These are phyloP conservation scores for Isatis tinctoria DNA, from an alignment of 345 rosid species.

Conservation along the genomic window DNA sequence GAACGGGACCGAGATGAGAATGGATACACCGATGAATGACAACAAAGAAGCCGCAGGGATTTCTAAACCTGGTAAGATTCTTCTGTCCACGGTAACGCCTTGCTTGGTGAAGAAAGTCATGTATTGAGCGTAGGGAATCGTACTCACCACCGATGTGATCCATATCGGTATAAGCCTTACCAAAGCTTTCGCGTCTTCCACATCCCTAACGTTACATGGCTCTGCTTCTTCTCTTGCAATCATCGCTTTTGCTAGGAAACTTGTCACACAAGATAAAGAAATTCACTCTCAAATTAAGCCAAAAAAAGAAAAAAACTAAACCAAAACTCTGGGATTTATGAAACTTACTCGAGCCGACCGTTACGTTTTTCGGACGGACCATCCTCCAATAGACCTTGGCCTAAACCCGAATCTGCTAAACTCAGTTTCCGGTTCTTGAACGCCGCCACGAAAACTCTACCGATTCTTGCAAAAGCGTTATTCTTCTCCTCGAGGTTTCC, in stretches of 20 bases:
- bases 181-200: conserved; percentile 75
- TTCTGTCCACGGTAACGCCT: conserved; percentile 59
- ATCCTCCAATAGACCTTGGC: conserved; percentile 3
- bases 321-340: background rate
- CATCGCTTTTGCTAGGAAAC: conserved; percentile 49
- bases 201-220: conserved; percentile 60
- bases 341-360: conserved; percentile 14
- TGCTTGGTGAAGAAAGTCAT: conserved; percentile 87
- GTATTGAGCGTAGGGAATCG: conserved; percentile 49
- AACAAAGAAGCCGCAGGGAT: conserved; percentile 75
- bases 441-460: conserved; percentile 25
- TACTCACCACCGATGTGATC: conserved; percentile 64
- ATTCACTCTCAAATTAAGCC: background rate
- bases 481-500: background rate
- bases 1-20: conserved; percentile 49
- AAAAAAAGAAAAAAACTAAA: background rate
- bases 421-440: conserved; percentile 20
- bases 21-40: conserved; percentile 56
- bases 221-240: conserved; percentile 28
- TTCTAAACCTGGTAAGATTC: conserved; percentile 47
- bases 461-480: conserved; percentile 25
- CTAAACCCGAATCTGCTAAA: background rate
- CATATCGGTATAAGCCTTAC: conserved; percentile 74
- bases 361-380: background rate
- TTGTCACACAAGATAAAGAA: conserved; percentile 6